Evolutionary conservation across 2,329 filamentous ascomycete species (phyloP).

Genomic region (Monilinia fructicola): DNA sequence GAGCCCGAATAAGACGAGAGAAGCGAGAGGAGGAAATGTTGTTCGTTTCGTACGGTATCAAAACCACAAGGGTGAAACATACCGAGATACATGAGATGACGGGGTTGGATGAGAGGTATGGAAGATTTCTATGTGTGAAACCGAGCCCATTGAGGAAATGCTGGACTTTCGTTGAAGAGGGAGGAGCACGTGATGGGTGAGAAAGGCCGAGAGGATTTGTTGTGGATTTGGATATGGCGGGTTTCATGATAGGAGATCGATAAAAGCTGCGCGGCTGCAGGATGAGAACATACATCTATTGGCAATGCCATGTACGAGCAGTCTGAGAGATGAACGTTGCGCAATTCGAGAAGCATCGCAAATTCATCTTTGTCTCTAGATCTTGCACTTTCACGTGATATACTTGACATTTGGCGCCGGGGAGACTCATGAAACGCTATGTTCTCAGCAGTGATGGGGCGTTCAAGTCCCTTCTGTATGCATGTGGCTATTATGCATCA

Average conservation of each 20-base stretch:
- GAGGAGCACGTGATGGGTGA: not conserved
- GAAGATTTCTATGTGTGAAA: not conserved
- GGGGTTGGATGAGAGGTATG: not conserved
- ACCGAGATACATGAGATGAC: not conserved
- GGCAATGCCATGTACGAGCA: not conserved
- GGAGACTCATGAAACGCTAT: too few relatives aligned
- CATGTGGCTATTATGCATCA: not conserved
- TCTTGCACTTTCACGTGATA: not conserved
- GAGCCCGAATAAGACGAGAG: not conserved
- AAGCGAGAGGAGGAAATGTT: not conserved
- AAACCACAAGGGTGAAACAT: not conserved
- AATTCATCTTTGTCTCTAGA: not conserved
- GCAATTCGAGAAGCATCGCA: not conserved
- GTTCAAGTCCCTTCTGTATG: not conserved
- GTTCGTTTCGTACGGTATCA: not conserved
- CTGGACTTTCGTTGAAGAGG: not conserved
- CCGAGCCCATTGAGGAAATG: slow-evolving; percentile 17
- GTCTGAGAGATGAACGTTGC: not conserved
- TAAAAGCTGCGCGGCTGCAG: accelerated
- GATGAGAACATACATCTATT: too few relatives aligned
- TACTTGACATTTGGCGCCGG: not conserved
- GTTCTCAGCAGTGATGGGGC: too few relatives aligned
- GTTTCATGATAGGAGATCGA: not conserved
- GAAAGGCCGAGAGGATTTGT: not conserved
- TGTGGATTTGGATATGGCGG: not conserved